Evolutionary conservation across 2,329 filamentous ascomycete species (phyloP).

Genomic region (Lachnellula willkommii): DNA sequence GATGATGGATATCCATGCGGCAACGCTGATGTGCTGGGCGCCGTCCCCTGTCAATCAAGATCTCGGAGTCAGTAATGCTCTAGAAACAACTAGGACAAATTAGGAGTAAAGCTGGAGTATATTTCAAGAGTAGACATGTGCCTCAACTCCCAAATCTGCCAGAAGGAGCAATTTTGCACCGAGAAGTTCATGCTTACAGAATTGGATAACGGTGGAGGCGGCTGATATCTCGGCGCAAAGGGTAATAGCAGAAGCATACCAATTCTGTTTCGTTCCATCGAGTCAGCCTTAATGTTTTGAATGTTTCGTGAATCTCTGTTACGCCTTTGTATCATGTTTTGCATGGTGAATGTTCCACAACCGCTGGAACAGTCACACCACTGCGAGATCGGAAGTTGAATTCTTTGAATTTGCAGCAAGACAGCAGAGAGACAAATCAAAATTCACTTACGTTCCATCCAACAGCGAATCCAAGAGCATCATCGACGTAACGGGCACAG

Average conservation of each 20-base stretch:
- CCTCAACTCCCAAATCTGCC: too few relatives aligned
- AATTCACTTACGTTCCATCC: slow-evolving; percentile 51
- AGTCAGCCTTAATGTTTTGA: slow-evolving; percentile 5
- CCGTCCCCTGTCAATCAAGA: too few relatives aligned
- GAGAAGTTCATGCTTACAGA: too few relatives aligned
- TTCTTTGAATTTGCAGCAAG: neutral
- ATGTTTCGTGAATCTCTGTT: neutral
- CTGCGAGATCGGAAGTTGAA: neutral
- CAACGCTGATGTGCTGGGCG: slow-evolving; percentile 26
- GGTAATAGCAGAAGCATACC: slow-evolving; percentile 29
- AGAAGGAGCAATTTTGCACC: too few relatives aligned
- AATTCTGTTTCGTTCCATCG: slow-evolving; percentile 18
- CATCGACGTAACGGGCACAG: slow-evolving; percentile 41
- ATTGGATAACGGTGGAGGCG: slow-evolving; percentile 45
- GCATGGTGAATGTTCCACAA: too few relatives aligned
- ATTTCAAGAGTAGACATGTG: too few relatives aligned
- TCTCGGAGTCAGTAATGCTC: too few relatives aligned
- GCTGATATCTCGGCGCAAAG: slow-evolving; percentile 46
- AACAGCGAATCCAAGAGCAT: slow-evolving; percentile 50
- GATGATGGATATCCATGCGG: slow-evolving; percentile 39
- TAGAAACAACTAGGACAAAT: too few relatives aligned
- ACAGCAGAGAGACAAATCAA: slow-evolving; percentile 42
- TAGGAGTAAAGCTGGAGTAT: too few relatives aligned
- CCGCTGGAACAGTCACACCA: neutral
- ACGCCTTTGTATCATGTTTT: too few relatives aligned